A percentile compares a stretch with the other conserved stretches of the same genome.
These are phyloP conservation scores for Daedaleopsis sinensis DNA, from an alignment of 768 basidiomycete genomes.

Conservation along the genomic window DNA sequence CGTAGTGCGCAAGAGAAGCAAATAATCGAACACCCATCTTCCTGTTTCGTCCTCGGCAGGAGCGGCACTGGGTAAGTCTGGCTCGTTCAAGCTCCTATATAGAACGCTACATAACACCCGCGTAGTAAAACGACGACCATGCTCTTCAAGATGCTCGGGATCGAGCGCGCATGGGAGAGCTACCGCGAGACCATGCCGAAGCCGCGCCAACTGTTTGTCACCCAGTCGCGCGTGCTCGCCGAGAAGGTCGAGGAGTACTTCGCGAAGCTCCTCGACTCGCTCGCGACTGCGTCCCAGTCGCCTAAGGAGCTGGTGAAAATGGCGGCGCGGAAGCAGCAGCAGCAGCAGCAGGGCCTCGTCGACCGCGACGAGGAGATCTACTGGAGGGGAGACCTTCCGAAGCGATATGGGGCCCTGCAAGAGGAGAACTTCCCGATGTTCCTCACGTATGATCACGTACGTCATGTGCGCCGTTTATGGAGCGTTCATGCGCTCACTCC, in stretches of 20 bases:
- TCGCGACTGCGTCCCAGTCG: conserved; percentile 39
- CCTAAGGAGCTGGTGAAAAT: conserved; percentile 39
- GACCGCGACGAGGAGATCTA: conserved; percentile 46
- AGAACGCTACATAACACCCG: neutral
- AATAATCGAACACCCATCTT: no score
- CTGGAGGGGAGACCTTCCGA: conserved; percentile 49
- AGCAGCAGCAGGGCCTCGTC: conserved; percentile 23
- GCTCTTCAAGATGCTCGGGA: conserved; percentile 73
- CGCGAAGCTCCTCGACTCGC: conserved; percentile 42
- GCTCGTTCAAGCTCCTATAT: conserved; percentile 25
- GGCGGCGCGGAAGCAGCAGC: conserved; percentile 20
- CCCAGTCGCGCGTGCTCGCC: conserved; percentile 66
- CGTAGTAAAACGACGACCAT: conserved; percentile 75
- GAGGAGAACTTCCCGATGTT: conserved; percentile 73
- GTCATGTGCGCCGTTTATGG: conserved; percentile 56
- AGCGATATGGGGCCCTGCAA: conserved; percentile 53
- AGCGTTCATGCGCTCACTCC: no score
- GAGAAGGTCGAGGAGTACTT: conserved; percentile 73
- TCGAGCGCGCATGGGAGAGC: conserved; percentile 57
- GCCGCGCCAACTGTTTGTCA: conserved; percentile 73
- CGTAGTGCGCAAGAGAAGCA: conserved; percentile 33
- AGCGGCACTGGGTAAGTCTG: conserved; percentile 72
- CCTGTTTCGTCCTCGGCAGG: conserved; percentile 24
- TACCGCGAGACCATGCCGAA: conserved; percentile 37
- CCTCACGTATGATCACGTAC: conserved; percentile 63